These are phyloP conservation scores for Thymus mandschuricus DNA, from an alignment of 257 asterid species.

Conservation along the genomic window DNA sequence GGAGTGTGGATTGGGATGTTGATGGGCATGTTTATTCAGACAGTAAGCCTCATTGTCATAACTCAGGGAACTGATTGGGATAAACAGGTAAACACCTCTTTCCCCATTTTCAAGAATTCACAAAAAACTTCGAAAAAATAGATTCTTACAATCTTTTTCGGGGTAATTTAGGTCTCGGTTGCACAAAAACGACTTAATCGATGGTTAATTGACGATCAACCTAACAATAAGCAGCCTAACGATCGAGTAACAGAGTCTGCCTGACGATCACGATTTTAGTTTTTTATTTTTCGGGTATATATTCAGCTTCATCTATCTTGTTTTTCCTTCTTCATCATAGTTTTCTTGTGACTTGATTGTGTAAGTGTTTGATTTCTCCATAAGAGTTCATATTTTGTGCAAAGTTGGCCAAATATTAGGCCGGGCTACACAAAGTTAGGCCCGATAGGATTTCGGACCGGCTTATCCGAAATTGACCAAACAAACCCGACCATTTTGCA, in stretches of 20 bases:
- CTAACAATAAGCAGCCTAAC: neutral
- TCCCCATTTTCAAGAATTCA: too few relatives aligned
- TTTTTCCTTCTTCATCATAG: neutral
- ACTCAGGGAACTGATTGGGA: conserved; percentile 69
- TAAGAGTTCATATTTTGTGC: neutral
- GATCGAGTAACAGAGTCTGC: neutral
- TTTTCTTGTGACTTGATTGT: neutral
- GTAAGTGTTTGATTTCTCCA: neutral
- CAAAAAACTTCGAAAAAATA: too few relatives aligned
- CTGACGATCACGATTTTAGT: neutral
- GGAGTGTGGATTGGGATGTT: conserved; percentile 83
- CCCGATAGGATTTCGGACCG: too few relatives aligned
- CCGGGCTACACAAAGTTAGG: too few relatives aligned
- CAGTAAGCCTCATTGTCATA: conserved; percentile 44
- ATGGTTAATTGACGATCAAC: conserved; percentile 4
- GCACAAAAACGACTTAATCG: conserved; percentile 1
- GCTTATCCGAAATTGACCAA: too few relatives aligned
- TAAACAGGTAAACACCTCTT: conserved; percentile 43
- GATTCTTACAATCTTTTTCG: neutral
- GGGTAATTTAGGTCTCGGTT: neutral
- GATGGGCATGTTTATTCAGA: conserved; percentile 56
- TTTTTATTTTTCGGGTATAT: too few relatives aligned
- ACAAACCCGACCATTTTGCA: too few relatives aligned
- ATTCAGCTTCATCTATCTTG: too few relatives aligned
- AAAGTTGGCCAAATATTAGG: too few relatives aligned